Conservation (phyloP, 1,284 basidiomycete species). For the Naganishia liquefaciens region DNA sequence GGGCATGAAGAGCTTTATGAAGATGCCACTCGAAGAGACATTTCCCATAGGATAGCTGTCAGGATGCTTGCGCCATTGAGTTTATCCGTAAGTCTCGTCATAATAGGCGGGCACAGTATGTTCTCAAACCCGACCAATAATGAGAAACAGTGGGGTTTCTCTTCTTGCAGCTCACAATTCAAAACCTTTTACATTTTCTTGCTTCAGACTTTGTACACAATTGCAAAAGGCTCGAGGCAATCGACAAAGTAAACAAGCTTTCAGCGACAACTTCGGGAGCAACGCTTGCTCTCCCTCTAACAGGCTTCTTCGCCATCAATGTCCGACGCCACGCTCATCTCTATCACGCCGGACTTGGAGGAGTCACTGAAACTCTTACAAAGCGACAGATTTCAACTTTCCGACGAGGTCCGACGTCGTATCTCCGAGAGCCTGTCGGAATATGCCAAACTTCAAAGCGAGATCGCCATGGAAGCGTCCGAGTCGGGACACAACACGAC, state of each 20-base stretch:
- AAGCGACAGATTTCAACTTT: not conserved
- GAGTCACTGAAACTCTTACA: constrained; percentile 3
- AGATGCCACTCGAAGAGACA: too few relatives aligned
- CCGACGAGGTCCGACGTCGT: not conserved
- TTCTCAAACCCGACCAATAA: too few relatives aligned
- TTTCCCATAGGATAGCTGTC: too few relatives aligned
- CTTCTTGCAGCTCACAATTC: too few relatives aligned
- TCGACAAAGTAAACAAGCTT: constrained; percentile 25
- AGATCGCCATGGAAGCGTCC: not conserved
- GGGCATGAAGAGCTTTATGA: too few relatives aligned
- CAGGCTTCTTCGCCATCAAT: not conserved
- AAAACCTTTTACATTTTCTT: too few relatives aligned
- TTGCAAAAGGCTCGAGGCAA: not conserved
- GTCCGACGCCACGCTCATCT: not conserved
- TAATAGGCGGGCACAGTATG: too few relatives aligned
- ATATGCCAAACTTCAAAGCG: not conserved
- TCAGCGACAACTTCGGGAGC: not conserved
- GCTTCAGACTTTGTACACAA: too few relatives aligned
- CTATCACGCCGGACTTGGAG: constrained; percentile 8
- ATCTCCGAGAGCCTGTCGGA: not conserved
- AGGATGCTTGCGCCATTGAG: too few relatives aligned
- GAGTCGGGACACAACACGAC: not conserved
- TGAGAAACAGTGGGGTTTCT: too few relatives aligned
- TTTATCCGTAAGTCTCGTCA: too few relatives aligned
- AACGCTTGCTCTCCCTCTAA: not conserved